Conservation (phyloP, 108 stramenopile genomes). For the Pseudonitzschia delicatissima region DNA sequence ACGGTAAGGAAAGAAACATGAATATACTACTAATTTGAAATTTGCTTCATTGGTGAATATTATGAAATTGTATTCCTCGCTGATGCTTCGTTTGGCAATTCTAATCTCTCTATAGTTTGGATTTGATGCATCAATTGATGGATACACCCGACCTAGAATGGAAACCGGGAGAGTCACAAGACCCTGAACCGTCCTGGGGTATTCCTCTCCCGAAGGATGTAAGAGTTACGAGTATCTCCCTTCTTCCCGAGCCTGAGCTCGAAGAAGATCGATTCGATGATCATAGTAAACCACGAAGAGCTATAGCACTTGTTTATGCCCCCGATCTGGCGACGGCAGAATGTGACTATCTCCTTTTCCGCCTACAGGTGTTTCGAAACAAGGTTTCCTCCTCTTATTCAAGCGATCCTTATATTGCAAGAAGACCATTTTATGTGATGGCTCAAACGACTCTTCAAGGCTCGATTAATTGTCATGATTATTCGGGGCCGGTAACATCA, state of each 20-base stretch:
- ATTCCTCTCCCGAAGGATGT: conserved; percentile 26
- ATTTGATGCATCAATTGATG: conserved; percentile 29
- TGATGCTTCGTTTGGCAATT: too few species aligned
- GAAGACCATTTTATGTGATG: conserved; percentile 16
- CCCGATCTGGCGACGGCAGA: conserved; percentile 15
- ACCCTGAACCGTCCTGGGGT: conserved; percentile 21
- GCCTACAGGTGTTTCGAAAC: conserved; percentile 20
- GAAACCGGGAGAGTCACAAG: conserved; percentile 14
- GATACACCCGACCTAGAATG: conserved; percentile 8
- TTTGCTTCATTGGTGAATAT: not conserved
- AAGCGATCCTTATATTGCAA: conserved; percentile 2
- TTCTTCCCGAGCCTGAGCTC: conserved; percentile 21
- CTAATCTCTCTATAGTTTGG: conserved; percentile 12
- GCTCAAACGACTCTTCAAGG: conserved; percentile 9
- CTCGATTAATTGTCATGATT: not conserved
- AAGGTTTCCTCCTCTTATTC: not conserved
- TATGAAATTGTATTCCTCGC: too few species aligned
- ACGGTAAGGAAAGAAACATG: conserved; percentile 17
- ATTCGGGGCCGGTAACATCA: conserved; percentile 24
- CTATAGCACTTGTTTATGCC: conserved; percentile 17
- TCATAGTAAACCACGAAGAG: conserved; percentile 11
- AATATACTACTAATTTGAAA: not conserved
- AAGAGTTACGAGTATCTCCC: conserved; percentile 7
- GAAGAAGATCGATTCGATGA: not conserved
- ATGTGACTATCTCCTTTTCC: conserved; percentile 11